phyloP scores from a whole-genome alignment of 306 rosid genomes.

The Datisca glomerata region DNA sequence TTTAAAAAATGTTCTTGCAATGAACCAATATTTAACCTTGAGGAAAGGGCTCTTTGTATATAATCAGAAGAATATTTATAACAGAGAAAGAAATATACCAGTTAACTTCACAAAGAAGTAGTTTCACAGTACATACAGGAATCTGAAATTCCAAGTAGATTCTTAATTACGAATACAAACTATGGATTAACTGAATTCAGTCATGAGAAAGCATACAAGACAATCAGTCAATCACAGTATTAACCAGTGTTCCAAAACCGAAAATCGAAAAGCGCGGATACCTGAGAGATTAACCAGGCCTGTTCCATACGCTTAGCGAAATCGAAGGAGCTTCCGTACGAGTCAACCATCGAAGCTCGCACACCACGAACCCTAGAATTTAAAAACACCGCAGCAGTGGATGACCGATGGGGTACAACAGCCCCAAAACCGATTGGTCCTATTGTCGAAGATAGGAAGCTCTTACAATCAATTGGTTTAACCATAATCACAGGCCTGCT shows the following conservation, averaged over 20 bases:
- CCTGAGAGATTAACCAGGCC: slow-evolving; percentile 93
- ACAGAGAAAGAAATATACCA: too few relatives aligned
- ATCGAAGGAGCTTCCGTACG: slow-evolving; percentile 53
- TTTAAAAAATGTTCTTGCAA: too few relatives aligned
- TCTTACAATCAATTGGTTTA: slow-evolving; percentile 10
- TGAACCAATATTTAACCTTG: too few relatives aligned
- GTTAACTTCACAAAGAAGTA: too few relatives aligned
- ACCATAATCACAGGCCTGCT: slow-evolving; percentile 16
- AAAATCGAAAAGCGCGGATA: background rate
- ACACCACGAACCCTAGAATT: slow-evolving; percentile 21
- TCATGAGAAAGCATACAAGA: background rate
- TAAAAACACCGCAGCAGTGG: slow-evolving; percentile 9
- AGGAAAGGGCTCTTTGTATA: too few relatives aligned
- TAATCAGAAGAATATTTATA: too few relatives aligned
- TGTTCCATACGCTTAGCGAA: slow-evolving; percentile 69
- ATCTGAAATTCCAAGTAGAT: too few relatives aligned
- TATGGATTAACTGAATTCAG: background rate
- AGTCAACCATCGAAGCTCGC: slow-evolving; percentile 65
- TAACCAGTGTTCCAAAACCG: too few relatives aligned
- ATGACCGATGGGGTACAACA: slow-evolving; percentile 9
- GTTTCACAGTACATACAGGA: too few relatives aligned
- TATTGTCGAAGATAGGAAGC: slow-evolving; percentile 13
- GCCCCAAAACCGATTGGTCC: slow-evolving; percentile 2
- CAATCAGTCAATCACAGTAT: background rate
- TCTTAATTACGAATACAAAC: too few relatives aligned